Percentiles rank a stretch among this genome's conserved stretches.
These are phyloP conservation scores for Russula dissimulans DNA, from an alignment of 768 basidiomycete genomes.

Conservation along the genomic window DNA sequence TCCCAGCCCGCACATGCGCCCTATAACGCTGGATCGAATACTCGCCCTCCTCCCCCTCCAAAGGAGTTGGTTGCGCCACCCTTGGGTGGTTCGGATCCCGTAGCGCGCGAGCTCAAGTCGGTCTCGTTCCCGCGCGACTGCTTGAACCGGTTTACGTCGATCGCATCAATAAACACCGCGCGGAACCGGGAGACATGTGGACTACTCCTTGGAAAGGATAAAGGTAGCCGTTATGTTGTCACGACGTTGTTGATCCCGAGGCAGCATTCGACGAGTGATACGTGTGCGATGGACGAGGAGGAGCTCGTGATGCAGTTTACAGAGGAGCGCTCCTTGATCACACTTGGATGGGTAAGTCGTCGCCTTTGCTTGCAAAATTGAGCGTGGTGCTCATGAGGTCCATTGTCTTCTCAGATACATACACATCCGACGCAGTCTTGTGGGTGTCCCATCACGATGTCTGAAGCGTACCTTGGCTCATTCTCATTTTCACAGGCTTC, in stretches of 20 bases:
- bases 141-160: slow-evolving; percentile 64
- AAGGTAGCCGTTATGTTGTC: slow-evolving; percentile 56
- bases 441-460: slow-evolving; percentile 27
- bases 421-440: slow-evolving; percentile 88
- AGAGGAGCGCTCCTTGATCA: slow-evolving; percentile 70
- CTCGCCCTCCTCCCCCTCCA: slow-evolving; percentile 24
- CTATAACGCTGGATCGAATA: not conserved
- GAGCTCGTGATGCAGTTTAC: slow-evolving; percentile 81
- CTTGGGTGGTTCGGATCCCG: slow-evolving; percentile 26
- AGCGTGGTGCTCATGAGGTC: not conserved
- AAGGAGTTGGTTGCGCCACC: slow-evolving; percentile 26
- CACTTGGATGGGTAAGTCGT: slow-evolving; percentile 78
- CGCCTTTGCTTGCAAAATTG: not conserved
- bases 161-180: slow-evolving; percentile 71
- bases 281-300: slow-evolving; percentile 89
- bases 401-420: slow-evolving; percentile 53
- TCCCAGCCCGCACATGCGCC: slow-evolving; percentile 6
- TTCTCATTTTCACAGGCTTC: slow-evolving; percentile 44
- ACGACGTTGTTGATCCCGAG: slow-evolving; percentile 81
- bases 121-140: slow-evolving; percentile 65
- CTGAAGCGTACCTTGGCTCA: not conserved
- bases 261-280: slow-evolving; percentile 81
- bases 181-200: slow-evolving; percentile 84
- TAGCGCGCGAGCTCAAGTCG: slow-evolving; percentile 41
- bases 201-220: slow-evolving; percentile 61